A percentile compares a stretch with the other conserved stretches of the same genome.
phyloP scores from a whole-genome alignment of 331 rosid species.

The Saraca asoca region DNA sequence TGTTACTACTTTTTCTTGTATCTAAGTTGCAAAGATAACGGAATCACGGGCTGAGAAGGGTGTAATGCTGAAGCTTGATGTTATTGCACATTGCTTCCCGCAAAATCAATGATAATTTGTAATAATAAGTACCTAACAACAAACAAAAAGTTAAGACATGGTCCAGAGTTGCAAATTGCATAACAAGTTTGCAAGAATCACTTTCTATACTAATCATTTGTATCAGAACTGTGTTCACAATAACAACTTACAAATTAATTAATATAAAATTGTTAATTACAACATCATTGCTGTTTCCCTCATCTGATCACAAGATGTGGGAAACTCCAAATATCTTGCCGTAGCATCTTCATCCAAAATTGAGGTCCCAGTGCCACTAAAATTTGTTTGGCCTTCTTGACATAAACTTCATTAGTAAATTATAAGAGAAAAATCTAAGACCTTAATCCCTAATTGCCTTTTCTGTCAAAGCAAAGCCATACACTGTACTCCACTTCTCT shows the following conservation, averaged over 20 bases:
- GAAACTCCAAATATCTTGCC: conserved; percentile 9
- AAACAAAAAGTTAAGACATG: neutral
- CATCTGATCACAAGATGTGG: neutral
- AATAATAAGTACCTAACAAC: neutral
- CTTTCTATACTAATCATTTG: neutral
- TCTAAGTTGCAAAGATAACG: too few relatives aligned
- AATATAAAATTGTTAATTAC: too few relatives aligned
- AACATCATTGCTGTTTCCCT: too few relatives aligned
- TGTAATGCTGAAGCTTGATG: too few relatives aligned
- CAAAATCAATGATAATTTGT: neutral
- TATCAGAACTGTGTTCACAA: too few relatives aligned
- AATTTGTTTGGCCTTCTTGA: neutral
- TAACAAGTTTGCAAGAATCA: neutral
- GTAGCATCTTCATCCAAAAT: conserved; percentile 9
- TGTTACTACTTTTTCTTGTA: too few relatives aligned
- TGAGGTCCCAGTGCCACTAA: neutral
- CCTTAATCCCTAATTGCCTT: conserved; percentile 13
- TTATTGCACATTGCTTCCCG: neutral
- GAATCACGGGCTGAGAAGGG: too few relatives aligned
- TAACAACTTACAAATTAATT: too few relatives aligned
- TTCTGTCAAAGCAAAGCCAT: conserved; percentile 11
- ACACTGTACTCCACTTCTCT: neutral
- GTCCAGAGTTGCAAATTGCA: neutral
- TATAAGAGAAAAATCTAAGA: conserved; percentile 14
- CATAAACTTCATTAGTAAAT: conserved; percentile 5